Evolutionary conservation across 345 rosid genomes (phyloP), one percentile per base, ranked within the genome.

Genomic region (Corchorus olitorius): DNA sequence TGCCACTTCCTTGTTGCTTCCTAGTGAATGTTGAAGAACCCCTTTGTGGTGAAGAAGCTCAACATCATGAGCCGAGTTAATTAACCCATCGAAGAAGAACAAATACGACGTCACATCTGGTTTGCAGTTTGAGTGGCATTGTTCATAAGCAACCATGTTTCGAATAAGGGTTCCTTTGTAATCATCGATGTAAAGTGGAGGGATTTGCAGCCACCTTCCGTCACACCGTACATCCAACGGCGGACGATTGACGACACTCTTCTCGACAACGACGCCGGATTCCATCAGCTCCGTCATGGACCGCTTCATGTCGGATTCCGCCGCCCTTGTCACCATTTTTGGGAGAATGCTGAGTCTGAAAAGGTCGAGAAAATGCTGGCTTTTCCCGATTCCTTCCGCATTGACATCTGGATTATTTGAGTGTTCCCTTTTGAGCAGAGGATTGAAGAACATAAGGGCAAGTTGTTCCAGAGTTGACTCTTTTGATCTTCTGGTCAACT

Each of bases 101-200:
- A 84, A 53, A 19, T 73, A 81, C 1, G 78, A 56, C 6, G 84
- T 81, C 1, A 82, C 80, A 8, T 68, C 64, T 3, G 83, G 83
- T 58, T 14, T 78, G 68, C 76, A 65, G 1, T 58, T 27, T 6
- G 35, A 11, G 71, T 84, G 78, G 79, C 84, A 77, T 53, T 84
- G 84, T 59, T 84, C 87, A 12, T 76, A 78, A 20, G 83, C 87
- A 39, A 81, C 77, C 74, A 84, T 55, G 79, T 84, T 84, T 10
- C 76, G 78, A 55, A 84, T 76, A 55, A 81, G 15, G 3, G 83
- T 79, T 13, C 80, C 78, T 15, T 65, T 78, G 58, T 52, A 69
- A 50, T 84, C 87, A 22, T 81, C 75, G 11, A 84, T 65, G 33
- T 27, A 74, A 0, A 84, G 68, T 9, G 79, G 77, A 22, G 87